phyloP scores from a whole-genome alignment of 345 rosid species.

The Geranium brycei region DNA sequence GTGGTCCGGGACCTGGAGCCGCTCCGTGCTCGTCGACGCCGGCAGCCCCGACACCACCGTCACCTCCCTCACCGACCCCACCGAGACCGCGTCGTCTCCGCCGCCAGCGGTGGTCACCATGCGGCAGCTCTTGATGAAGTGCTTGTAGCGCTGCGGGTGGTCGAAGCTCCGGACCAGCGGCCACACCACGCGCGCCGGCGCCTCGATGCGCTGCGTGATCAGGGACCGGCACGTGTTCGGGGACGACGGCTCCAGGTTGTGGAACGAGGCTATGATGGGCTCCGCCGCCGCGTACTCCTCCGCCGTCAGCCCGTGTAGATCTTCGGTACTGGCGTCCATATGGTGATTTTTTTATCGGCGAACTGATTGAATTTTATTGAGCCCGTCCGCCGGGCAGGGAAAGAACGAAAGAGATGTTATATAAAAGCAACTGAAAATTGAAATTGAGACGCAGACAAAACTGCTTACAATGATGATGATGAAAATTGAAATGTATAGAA shows the following conservation, averaged over 20 bases:
- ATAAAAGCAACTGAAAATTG: too few relatives aligned
- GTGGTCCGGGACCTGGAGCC: too few relatives aligned
- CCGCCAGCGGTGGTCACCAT: conserved; percentile 36
- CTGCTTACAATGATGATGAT: too few relatives aligned
- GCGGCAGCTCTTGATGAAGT: conserved; percentile 60
- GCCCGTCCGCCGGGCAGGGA: too few relatives aligned
- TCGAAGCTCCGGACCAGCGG: conserved; percentile 52
- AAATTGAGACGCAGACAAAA: too few relatives aligned
- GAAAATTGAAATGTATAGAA: too few relatives aligned
- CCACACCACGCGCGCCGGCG: conserved; percentile 53
- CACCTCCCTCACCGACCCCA: conserved; percentile 67
- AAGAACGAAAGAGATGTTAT: too few relatives aligned
- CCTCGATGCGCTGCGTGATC: conserved; percentile 59
- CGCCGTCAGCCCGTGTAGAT: conserved; percentile 30
- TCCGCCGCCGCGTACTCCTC: conserved; percentile 40
- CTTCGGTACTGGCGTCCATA: too few relatives aligned
- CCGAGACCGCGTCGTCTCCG: conserved; percentile 20
- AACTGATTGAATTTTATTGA: too few relatives aligned
- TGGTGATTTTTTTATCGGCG: too few relatives aligned
- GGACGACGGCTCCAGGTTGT: conserved; percentile 28
- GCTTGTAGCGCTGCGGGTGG: conserved; percentile 69
- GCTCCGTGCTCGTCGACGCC: conserved; percentile 81
- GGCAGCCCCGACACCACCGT: conserved; percentile 70
- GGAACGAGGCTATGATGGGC: conserved; percentile 42
- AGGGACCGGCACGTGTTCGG: conserved; percentile 59